A percentile compares a stretch with the other conserved stretches of the same genome.
Conservation (phyloP, 345 rosid species). For the Excoecaria agallocha region DNA sequence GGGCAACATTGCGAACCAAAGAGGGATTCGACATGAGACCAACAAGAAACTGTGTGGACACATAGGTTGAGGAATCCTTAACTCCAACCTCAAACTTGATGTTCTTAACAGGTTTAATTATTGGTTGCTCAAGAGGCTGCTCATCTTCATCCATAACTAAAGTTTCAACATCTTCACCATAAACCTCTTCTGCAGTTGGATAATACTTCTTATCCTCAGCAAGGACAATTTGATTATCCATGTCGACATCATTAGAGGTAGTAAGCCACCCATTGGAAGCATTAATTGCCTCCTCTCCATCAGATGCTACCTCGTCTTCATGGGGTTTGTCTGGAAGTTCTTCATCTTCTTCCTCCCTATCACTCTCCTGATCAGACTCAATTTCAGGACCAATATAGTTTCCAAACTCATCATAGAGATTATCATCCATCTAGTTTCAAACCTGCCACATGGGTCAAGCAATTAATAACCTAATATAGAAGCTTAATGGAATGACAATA, state of each 20-base stretch:
- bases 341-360: constrained; percentile 64
- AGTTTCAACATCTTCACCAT: constrained; percentile 90
- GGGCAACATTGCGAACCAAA: constrained; percentile 90
- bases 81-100: constrained; percentile 91
- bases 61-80: constrained; percentile 86
- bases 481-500: neutral
- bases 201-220: constrained; percentile 97
- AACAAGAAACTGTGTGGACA: constrained; percentile 89
- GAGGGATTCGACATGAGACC: constrained; percentile 92
- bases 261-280: constrained; percentile 85
- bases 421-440: constrained; percentile 67
- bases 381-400: constrained; percentile 97
- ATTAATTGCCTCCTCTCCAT: constrained; percentile 49
- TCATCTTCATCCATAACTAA: constrained; percentile 97
- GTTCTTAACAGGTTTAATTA: constrained; percentile 77
- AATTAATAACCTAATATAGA: neutral
- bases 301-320: constrained; percentile 54
- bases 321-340: constrained; percentile 53
- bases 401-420: constrained; percentile 94
- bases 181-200: constrained; percentile 97
- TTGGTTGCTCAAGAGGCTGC: constrained; percentile 87
- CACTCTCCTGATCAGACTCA: constrained; percentile 85
- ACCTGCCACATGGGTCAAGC: constrained; percentile 17
- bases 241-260: constrained; percentile 67
- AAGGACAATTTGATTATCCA: constrained; percentile 91